Percentiles rank a stretch among this genome's conserved stretches.
phyloP scores from a whole-genome alignment of 2,329 filamentous ascomycete genomes.

The Bipolaris gigantea region DNA sequence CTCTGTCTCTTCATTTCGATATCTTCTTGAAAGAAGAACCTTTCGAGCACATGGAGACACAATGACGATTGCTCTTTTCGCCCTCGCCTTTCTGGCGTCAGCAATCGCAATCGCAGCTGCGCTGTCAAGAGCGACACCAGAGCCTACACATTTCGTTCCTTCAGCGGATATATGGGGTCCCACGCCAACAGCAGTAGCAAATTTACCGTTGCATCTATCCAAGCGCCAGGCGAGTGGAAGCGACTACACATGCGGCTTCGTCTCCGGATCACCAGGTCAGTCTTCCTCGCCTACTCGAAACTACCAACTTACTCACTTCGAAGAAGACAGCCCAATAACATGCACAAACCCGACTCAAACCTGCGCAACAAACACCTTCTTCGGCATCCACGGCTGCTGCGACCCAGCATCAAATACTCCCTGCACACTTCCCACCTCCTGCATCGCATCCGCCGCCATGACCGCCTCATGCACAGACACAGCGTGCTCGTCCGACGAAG shows the following conservation, averaged over 20 bases:
- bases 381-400: slow-evolving; percentile 42
- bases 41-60: slow-evolving; percentile 19
- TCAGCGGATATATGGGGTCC: too few species aligned
- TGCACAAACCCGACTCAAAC: slow-evolving; percentile 28
- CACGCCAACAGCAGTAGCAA: slow-evolving; percentile 21
- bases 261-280: slow-evolving; percentile 32
- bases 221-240: slow-evolving; percentile 22
- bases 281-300: neutral
- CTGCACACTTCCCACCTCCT: slow-evolving; percentile 38
- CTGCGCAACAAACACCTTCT: slow-evolving; percentile 40
- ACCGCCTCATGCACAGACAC: slow-evolving; percentile 31
- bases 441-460: slow-evolving; percentile 31
- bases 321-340: slow-evolving; percentile 33
- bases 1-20: neutral
- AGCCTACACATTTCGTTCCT: too few species aligned
- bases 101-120: slow-evolving; percentile 29
- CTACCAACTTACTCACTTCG: slow-evolving; percentile 7
- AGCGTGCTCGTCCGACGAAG: slow-evolving; percentile 27
- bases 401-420: slow-evolving; percentile 19
- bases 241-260: slow-evolving; percentile 37
- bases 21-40: neutral
- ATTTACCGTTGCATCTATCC: slow-evolving; percentile 29
- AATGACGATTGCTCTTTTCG: slow-evolving; percentile 29
- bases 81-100: slow-evolving; percentile 35
- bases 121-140: too few species aligned